Evolutionary conservation across 441 rosid species (phyloP), one percentile per base, ranked within the genome.

Genomic region (Eruca vesicaria): DNA sequence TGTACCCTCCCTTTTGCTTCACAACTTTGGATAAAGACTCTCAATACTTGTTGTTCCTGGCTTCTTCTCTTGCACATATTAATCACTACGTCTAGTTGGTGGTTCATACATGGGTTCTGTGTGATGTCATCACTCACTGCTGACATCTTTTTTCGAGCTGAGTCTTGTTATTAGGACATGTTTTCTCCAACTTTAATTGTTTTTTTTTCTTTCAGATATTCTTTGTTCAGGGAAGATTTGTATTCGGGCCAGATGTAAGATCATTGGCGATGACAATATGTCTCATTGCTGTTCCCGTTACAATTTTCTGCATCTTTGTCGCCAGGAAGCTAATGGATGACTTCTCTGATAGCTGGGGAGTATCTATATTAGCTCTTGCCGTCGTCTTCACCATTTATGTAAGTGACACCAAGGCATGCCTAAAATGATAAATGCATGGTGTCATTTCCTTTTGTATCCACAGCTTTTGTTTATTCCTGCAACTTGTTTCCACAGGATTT

Each of bases 161-260:
- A n/a, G n/a, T n/a, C n/a, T n/a, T n/a, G n/a, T n/a, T n/a, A n/a
- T n/a, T n/a, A n/a, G n/a, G n/a, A n/a, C n/a, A n/a, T 63, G 38
- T 19, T 35, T 69, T 33, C 70, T 69, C 43, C 56, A 14, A 2
- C 33, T 33, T 18, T 61, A 7, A 16, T 63, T 3, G 5, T 5
- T 60, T 16, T 7, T 72, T 33, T 71, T 20, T 76, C 10, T 50
- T 33, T 26, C 90, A 89, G 94, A 84, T 86, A 81, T 89, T 89
- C 83, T 85, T 82, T 71, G 85, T 86, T 72, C 82, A 80, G 16
- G 94, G 94, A 55, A 86, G 94, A 72, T 86, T 86, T 86, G 79
- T 89, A 80, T 89, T 89, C 81, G 94, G 94, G 67, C 94, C 94
- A 29, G 94, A 89, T 77, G 90, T 87, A 33, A 86, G 94, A 82